A percentile compares a stretch with the other conserved stretches of the same genome.
These are phyloP conservation scores for Euphorbia peplus DNA, from an alignment of 345 rosid genomes.

Conservation along the genomic window DNA sequence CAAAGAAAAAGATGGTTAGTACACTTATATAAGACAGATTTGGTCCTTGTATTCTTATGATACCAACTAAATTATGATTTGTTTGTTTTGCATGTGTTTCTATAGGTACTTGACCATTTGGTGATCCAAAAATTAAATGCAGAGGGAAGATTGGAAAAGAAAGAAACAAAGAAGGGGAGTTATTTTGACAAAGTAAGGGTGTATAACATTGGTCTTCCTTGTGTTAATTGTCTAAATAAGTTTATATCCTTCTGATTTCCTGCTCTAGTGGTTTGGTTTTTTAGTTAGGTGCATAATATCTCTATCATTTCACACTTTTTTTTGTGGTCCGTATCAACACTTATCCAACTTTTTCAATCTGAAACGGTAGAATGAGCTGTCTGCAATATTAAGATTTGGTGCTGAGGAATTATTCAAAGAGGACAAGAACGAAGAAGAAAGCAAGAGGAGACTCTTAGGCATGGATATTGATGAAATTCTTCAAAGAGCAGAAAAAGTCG, in stretches of 20 bases:
- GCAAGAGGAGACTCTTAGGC: constrained; percentile 77
- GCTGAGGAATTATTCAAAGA: constrained; percentile 99
- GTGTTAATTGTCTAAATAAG: background rate
- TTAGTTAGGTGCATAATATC: background rate
- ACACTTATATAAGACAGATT: background rate
- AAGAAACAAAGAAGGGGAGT: constrained; percentile 89
- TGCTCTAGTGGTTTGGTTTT: background rate
- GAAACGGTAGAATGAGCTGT: constrained; percentile 78
- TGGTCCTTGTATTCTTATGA: background rate
- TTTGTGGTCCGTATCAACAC: background rate
- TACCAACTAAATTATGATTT: constrained; percentile 5
- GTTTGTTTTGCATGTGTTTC: constrained; percentile 19
- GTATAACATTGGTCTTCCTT: background rate
- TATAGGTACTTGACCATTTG: constrained; percentile 95
- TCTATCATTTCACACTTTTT: background rate
- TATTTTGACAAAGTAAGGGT: constrained; percentile 83
- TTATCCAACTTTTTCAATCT: background rate
- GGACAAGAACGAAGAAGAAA: constrained; percentile 94
- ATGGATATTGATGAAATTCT: constrained; percentile 99
- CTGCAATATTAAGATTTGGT: constrained; percentile 96
- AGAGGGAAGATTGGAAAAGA: constrained; percentile 98
- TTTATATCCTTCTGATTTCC: background rate
- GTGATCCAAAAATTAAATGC: constrained; percentile 98
- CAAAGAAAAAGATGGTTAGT: constrained; percentile 94
- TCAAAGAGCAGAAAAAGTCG: constrained; percentile 97